Base-by-base conservation (phyloP, 148 eudicot genomes). In the Spergularia bocconei region DNA sequence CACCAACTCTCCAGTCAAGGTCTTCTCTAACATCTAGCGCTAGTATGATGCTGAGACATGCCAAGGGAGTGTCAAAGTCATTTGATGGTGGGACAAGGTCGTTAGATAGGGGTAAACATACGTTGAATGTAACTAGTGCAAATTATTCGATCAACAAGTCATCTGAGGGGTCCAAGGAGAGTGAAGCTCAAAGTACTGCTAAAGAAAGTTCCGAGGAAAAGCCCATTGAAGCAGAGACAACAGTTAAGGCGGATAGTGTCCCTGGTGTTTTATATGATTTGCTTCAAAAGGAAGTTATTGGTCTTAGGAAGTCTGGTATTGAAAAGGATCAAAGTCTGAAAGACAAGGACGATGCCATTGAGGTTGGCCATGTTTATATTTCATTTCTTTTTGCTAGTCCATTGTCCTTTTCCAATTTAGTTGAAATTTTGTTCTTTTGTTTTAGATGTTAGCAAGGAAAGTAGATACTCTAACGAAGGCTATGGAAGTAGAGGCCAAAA, bases 401-500 rank as follows among this genome's bases (percentile, higher is more conserved):
- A 63, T 41, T 76, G 65, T 19, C 68, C 59, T 69, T 20, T 38
- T 76, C 23, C 58, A 29, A 47, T 41, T 69, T 63, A 11, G 41
- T 23, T 52, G 53, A 60, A 67, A 68, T 61, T 64, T 38, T 63
- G 41, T 57, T 12, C 48, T 75, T 65, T 33, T 59, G 70, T 73
- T 78, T 78, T 82, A 94, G 98, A 94, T 94, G 96, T 76, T 92
- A 63, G 93, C 97, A 61, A 92, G 85, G 91, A 94, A 92, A 80
- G 98, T 94, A 54, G 98, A 94, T 63, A 94, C 98, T n/a, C 83
- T 94, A 78, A 92, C 98, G 3, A 94, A 90, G 79, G 98, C 97
- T 16, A 90, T 94, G 98, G 98, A 94, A 83, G 95, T 94, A 79
- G 98, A 94, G 85, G 98, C 97, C 68, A 94, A 94, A 83, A 94